phyloP scores from a whole-genome alignment of 2,329 filamentous ascomycete species.

The Colletotrichum endophyticum region DNA sequence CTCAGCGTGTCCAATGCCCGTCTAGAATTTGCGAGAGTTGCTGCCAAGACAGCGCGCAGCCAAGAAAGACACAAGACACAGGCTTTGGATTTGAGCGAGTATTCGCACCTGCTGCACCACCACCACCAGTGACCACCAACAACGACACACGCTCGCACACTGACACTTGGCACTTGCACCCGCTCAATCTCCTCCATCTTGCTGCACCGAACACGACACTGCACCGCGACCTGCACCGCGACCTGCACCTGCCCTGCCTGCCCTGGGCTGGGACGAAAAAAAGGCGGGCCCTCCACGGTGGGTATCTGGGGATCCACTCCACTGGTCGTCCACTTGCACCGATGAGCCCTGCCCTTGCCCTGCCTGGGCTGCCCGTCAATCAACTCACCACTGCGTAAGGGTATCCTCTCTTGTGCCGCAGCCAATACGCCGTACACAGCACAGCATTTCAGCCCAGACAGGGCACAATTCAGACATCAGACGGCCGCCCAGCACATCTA shows the following conservation, averaged over 20 bases:
- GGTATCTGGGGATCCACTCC: slow-evolving; percentile 1
- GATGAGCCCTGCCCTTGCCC: slow-evolving; percentile 14
- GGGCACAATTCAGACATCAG: not conserved
- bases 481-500: not conserved
- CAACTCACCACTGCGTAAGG: not conserved
- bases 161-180: not conserved
- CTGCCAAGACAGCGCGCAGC: slow-evolving; percentile 17
- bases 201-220: not conserved
- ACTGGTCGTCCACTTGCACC: not conserved
- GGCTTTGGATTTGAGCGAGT: not conserved
- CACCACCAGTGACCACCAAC: not conserved
- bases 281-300: not conserved
- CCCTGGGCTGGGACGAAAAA: not conserved
- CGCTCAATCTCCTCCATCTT: not conserved
- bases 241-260: not conserved
- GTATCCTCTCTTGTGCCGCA: not conserved
- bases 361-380: not conserved
- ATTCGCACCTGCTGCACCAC: not conserved
- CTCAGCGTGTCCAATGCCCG: not conserved
- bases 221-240: not conserved
- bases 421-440: not conserved
- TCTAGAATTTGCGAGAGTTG: not conserved
- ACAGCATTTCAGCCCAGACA: not conserved
- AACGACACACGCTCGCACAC: not conserved
- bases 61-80: slow-evolving; percentile 13